These are phyloP conservation scores for Centrapalus pauciflorus DNA, from an alignment of 129 eudicot genomes.

Conservation along the genomic window DNA sequence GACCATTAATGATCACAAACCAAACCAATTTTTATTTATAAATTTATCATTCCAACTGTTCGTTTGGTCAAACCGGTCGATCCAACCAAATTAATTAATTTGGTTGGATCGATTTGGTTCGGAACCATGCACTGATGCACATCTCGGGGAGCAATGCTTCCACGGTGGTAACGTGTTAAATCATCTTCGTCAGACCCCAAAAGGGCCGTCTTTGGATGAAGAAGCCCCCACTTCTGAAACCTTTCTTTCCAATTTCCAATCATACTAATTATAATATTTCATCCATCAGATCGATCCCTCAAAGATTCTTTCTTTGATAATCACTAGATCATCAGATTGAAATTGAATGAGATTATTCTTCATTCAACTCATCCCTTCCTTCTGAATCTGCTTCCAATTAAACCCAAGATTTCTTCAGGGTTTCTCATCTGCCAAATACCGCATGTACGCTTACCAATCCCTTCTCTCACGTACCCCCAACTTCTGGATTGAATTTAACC, in stretches of 20 bases:
- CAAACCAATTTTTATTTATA: too few relatives aligned
- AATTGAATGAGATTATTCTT: too few relatives aligned
- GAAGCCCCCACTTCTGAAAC: constrained; percentile 10
- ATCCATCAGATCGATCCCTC: constrained; percentile 20
- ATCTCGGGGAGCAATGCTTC: neutral
- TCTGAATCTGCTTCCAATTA: constrained; percentile 14
- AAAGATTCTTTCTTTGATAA: constrained; percentile 2
- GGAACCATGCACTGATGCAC: too few relatives aligned
- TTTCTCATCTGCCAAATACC: constrained; percentile 13
- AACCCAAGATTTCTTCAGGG: neutral
- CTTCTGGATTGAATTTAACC: neutral
- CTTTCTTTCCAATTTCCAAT: too few relatives aligned
- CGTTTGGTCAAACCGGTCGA: too few relatives aligned
- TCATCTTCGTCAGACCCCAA: constrained; percentile 13
- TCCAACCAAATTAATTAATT: too few relatives aligned
- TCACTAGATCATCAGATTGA: constrained; percentile 13
- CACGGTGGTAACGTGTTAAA: constrained; percentile 11
- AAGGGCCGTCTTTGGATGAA: constrained; percentile 23
- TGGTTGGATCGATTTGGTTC: too few relatives aligned
- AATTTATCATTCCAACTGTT: too few relatives aligned
- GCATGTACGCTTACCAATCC: constrained; percentile 22
- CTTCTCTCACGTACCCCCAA: constrained; percentile 3
- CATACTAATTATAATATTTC: constrained; percentile 6
- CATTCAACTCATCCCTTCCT: constrained; percentile 8
- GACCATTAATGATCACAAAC: too few relatives aligned